Base-by-base conservation (phyloP, 78 protist genomes). In the Speleostelium caveatum region DNA sequence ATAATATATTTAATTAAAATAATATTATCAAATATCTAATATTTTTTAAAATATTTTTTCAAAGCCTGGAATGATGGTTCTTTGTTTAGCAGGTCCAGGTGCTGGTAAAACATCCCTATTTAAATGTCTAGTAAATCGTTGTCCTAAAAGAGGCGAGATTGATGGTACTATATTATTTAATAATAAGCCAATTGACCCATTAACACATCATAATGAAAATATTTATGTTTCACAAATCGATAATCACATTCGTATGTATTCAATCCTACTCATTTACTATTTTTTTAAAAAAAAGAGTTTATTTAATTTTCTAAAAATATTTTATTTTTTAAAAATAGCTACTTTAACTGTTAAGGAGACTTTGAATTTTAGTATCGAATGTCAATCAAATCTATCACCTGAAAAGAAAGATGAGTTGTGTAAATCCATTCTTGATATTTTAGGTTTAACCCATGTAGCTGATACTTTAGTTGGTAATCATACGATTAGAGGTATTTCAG, bases 401-500 rank as follows among this genome's bases (percentile, higher is more conserved):
- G 78, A 75, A 16, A 22, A 58, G 16, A 75, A 73, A 39, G 60
- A 53, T 16, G 60, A 75, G 42, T 35, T 76, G 30, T 45, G 62
- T 3, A 28, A 66, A 2, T 28, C 26, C 0, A 71, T 88, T 32
- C 28, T 88, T 16, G 33, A 68, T 2, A 69, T 88, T 39, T 86
- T 98, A 10, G 97, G 96, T 21, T 41, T 98, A 16, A 21, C 21
- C 14, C 94, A 95, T 73, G 74, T 75, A 0, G 77, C 68, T 1
- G 87, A 95, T 61, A 56, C 95, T 1, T 35, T 22, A 16, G 79
- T 98, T 26, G 99, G 99, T 14, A 68, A 73, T 39, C 85, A 94
- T 28, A 24, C 73, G 22, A 30, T 80, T 26, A 63, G 98, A n/a
- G 98, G 98, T 32, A 86, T 97, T 42, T 96, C 98, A 5, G 98